Evolutionary conservation across 306 rosid genomes (phyloP).

Genomic region (Castanospermum australe): DNA sequence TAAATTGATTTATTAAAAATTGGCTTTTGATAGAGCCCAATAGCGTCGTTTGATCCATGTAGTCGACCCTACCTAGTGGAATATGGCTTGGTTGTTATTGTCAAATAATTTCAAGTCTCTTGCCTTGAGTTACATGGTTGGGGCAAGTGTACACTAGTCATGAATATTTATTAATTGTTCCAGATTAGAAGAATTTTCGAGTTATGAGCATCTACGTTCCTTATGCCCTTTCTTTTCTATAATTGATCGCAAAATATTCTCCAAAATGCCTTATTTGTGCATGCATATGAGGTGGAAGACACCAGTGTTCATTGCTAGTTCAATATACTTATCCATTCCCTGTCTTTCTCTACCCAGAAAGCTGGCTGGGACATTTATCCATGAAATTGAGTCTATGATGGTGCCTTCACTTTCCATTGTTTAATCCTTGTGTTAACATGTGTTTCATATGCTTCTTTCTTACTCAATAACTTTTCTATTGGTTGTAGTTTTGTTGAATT

Average conservation of each 20-base stretch:
- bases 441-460: not conserved
- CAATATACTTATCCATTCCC: not conserved
- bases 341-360: not conserved
- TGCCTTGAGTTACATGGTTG: not conserved
- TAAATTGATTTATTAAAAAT: too few species aligned
- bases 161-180: not conserved
- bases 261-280: not conserved
- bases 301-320: not conserved
- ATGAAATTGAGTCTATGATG: not conserved
- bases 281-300: not conserved
- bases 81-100: not conserved
- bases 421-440: not conserved
- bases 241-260: conserved; percentile 10
- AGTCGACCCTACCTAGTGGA: too few species aligned
- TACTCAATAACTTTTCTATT: not conserved
- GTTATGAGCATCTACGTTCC: not conserved
- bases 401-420: conserved; percentile 23
- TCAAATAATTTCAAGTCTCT: not conserved
- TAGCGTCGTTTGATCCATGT: too few species aligned
- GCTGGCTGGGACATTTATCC: not conserved
- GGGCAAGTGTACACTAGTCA: not conserved
- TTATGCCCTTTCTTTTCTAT: not conserved
- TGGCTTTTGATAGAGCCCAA: too few species aligned
- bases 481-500: conserved; percentile 20
- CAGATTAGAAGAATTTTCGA: not conserved